phyloP scores from a whole-genome alignment of 2,329 filamentous ascomycete genomes.

The Xylariomycetidae sp. region DNA sequence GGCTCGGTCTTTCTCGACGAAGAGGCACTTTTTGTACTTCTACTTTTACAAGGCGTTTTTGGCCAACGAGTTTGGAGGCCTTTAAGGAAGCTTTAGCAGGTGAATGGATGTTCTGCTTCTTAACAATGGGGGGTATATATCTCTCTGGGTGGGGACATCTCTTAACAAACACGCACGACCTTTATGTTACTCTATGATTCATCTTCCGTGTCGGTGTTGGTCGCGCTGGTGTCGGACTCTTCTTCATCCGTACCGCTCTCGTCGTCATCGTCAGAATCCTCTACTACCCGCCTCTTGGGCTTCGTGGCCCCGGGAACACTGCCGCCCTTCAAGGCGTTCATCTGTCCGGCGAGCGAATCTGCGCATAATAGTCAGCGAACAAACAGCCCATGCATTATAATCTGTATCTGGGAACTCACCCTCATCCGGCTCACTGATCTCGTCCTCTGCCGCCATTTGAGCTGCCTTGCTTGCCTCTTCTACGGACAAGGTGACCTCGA shows the following conservation, averaged over 20 bases:
- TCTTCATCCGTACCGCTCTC: conserved; percentile 81
- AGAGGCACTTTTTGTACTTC: conserved; percentile 8
- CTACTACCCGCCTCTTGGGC: conserved; percentile 52
- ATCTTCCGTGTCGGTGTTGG: conserved; percentile 64
- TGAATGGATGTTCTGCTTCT: no score
- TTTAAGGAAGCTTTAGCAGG: not conserved
- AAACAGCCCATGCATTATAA: no score
- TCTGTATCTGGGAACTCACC: conserved; percentile 59
- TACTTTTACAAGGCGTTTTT: conserved; percentile 6
- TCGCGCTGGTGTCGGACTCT: conserved; percentile 61
- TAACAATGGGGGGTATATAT: no score
- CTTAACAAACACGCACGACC: not conserved
- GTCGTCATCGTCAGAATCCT: conserved; percentile 62
- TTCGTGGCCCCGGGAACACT: conserved; percentile 47
- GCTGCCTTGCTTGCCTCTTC: conserved; percentile 84
- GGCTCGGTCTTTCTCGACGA: no score
- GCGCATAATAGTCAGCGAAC: conserved; percentile 21
- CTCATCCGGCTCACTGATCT: conserved; percentile 97
- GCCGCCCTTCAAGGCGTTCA: conserved; percentile 78
- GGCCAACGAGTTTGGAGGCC: not conserved
- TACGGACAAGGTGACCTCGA: conserved; percentile 83
- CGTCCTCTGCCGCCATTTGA: conserved; percentile 78
- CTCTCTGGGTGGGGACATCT: no score
- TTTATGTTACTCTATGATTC: conserved; percentile 38
- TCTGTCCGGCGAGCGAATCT: conserved; percentile 89